phyloP scores from a whole-genome alignment of 352 stramenopile genomes.

The Phytophthora cryptogea region DNA sequence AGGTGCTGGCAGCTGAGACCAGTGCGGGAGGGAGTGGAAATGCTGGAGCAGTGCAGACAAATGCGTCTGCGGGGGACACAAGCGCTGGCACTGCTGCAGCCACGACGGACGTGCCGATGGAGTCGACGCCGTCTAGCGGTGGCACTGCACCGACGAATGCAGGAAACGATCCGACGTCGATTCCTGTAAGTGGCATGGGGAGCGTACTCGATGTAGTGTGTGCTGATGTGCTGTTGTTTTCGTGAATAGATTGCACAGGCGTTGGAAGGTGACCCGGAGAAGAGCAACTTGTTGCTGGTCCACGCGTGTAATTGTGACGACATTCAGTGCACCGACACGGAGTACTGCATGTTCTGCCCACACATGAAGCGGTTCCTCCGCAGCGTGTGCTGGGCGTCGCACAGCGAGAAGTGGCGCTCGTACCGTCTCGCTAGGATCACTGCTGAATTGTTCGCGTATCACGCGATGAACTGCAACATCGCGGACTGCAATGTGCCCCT shows the following conservation, averaged over 20 bases:
- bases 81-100: no score
- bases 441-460: slow-evolving; percentile 58
- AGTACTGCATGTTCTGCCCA: slow-evolving; percentile 51
- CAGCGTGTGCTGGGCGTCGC: slow-evolving; percentile 69
- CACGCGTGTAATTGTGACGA: slow-evolving; percentile 67
- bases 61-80: background rate
- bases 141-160: slow-evolving; percentile 1
- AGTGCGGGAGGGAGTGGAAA: background rate
- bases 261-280: slow-evolving; percentile 44
- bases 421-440: slow-evolving; percentile 50
- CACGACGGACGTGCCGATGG: background rate
- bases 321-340: slow-evolving; percentile 37
- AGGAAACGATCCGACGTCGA: slow-evolving; percentile 23
- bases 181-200: slow-evolving; percentile 10
- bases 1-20: background rate
- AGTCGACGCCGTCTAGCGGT: background rate
- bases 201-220: background rate
- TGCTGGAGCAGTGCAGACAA: background rate
- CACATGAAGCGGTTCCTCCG: slow-evolving; percentile 74
- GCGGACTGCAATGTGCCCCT: slow-evolving; percentile 47
- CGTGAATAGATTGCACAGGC: slow-evolving; percentile 43
- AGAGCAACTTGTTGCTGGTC: slow-evolving; percentile 58
- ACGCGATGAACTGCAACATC: slow-evolving; percentile 51
- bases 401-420: slow-evolving; percentile 56
- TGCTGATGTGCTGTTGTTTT: background rate